A percentile compares a stretch with the other conserved stretches of the same genome.
phyloP scores from a whole-genome alignment of 1,139 yeast genomes.

The Casaregolazyma lundiana region DNA sequence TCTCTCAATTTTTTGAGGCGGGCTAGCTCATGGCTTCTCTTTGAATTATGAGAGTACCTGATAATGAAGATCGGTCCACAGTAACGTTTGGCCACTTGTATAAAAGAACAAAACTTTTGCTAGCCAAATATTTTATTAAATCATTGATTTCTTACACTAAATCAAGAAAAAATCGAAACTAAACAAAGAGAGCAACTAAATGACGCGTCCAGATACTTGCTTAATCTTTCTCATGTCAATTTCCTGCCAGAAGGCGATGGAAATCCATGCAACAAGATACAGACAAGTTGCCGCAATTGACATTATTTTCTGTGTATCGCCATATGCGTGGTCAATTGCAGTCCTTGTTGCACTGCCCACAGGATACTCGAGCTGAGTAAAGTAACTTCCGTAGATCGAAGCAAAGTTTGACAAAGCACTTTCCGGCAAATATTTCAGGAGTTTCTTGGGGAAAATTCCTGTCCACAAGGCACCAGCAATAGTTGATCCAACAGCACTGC shows the following conservation, averaged over 20 bases:
- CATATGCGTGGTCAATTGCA: conserved; percentile 17
- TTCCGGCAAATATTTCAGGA: conserved; percentile 19
- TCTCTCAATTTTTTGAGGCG: too few species aligned
- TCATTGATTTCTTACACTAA: too few species aligned
- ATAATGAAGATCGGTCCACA: too few species aligned
- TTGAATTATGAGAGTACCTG: too few species aligned
- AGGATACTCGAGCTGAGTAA: conserved; percentile 15
- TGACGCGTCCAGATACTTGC: not conserved
- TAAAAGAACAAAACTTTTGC: too few species aligned
- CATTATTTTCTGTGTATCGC: conserved; percentile 18
- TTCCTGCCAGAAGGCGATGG: conserved; percentile 13
- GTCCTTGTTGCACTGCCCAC: conserved; percentile 14
- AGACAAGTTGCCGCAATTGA: conserved; percentile 16
- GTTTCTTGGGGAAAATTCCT: conserved; percentile 24
- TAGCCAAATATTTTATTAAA: too few species aligned
- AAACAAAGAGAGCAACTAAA: not conserved
- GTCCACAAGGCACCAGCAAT: conserved; percentile 33
- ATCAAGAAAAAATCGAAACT: too few species aligned
- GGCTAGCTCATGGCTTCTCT: too few species aligned
- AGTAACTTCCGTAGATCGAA: conserved; percentile 13
- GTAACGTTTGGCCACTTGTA: too few species aligned
- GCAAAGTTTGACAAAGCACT: conserved; percentile 9
- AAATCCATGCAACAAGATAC: conserved; percentile 12
- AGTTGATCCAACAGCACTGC: conserved; percentile 33
- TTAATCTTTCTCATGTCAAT: conserved; percentile 5